Base-by-base conservation (phyloP, 805 yeast genomes). In the Zygosaccharomyces bailii region DNA sequence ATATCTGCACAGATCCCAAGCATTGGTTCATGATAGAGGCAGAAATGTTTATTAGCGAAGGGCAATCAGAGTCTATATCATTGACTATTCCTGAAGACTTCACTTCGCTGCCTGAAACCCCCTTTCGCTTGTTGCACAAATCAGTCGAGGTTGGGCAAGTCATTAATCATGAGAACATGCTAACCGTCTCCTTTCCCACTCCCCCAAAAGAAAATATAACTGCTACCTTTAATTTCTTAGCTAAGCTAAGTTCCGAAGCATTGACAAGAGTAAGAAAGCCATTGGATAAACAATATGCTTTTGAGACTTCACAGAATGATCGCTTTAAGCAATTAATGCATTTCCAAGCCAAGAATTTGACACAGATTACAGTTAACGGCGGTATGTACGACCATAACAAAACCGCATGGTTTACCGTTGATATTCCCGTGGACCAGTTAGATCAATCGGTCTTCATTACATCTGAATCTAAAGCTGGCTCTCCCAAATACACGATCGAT, bases 1-100 rank as follows among this genome's bases (percentile, higher is more conserved):
- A 48, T 11, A 45, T 51, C 16, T 59, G 61, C 31, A 54, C 54
- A 8, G 60, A 60, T 41, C 44, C 49, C 17, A 43, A 53, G 36
- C 62, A 61, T 41, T 58, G 60, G 60, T 59, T 63, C 41, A 13
- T 56, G 18, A 45, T 63, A 10, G 52, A 53, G 25, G 61, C 60
- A 2, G 59, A 57, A 32, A 23, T 63, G 18, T 54, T 45, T 31
- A 49, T 61, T 10, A 48, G 60, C 3, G 45, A 50, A 23, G 60
- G 58, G 17, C 45, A 44, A 18, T 34, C 43, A 6, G 43, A 49
- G 9, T 55, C 52, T 10, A 34, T 63, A 6, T 52, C 48, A 24
- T 42, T 63, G 14, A 50, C 56, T 4, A 49, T 60, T 6, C 66
- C 66, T 16, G 27, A 45, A 2, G 55, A 54, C 2, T 56, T 63